Evolutionary conservation across 2,329 filamentous ascomycete genomes (phyloP).

Genomic region (Acephala macrosclerotiorum): DNA sequence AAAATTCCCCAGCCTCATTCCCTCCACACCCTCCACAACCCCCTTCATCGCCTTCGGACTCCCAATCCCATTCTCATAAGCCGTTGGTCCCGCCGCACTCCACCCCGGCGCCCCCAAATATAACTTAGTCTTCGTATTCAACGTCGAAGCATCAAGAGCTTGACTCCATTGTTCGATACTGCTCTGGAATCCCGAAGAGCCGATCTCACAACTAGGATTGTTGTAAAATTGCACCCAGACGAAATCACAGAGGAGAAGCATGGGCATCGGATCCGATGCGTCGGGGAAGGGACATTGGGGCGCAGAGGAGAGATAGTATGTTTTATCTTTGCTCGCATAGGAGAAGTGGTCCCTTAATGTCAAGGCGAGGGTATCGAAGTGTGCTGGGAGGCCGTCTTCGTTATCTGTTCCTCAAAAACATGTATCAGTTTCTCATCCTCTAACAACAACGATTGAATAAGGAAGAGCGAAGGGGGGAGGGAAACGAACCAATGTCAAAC

Average conservation of each 20-base stretch:
- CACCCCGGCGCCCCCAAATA: conserved; percentile 47
- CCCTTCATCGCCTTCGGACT: conserved; percentile 37
- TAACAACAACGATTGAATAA: background rate
- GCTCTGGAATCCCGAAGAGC: conserved; percentile 36
- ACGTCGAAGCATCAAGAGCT: conserved; percentile 29
- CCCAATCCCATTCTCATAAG: conserved; percentile 44
- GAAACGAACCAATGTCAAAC: conserved; percentile 46
- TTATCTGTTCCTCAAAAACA: conserved; percentile 41
- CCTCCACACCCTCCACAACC: conserved; percentile 43
- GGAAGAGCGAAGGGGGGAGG: background rate
- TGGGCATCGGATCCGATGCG: conserved; percentile 42
- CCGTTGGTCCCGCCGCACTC: conserved; percentile 40
- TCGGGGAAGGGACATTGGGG: conserved; percentile 51
- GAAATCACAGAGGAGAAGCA: conserved; percentile 47
- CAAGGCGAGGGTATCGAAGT: conserved; percentile 43
- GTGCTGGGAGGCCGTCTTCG: conserved; percentile 41
- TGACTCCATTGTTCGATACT: conserved; percentile 46
- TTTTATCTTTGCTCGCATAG: conserved; percentile 29
- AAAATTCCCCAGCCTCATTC: conserved; percentile 43
- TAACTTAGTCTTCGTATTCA: conserved; percentile 39
- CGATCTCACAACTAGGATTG: conserved; percentile 47
- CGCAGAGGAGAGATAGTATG: conserved; percentile 48
- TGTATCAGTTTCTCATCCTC: background rate
- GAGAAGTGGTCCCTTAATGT: conserved; percentile 40
- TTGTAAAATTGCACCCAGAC: conserved; percentile 53